Percentiles rank a stretch among this genome's conserved stretches.
These are phyloP conservation scores for Nevesoporus exiguus DNA, from an alignment of 768 basidiomycete species.

Conservation along the genomic window DNA sequence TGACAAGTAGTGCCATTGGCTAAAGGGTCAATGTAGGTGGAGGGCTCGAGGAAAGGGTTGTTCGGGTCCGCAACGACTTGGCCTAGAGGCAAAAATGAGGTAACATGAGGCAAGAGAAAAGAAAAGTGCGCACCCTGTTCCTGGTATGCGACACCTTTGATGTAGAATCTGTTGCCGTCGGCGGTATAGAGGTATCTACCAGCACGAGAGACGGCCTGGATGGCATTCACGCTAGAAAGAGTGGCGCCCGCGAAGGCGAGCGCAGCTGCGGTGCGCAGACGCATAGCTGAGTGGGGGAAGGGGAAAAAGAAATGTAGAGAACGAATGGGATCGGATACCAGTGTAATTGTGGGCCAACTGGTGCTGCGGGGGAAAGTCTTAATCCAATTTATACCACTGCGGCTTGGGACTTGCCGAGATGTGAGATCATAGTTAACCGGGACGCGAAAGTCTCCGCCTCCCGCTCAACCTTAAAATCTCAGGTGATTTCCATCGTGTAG, in stretches of 20 bases:
- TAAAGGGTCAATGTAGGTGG: conserved; percentile 77
- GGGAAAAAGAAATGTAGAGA: conserved; percentile 7
- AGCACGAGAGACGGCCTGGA: conserved; percentile 62
- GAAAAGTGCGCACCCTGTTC: conserved; percentile 54
- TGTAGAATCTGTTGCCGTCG: conserved; percentile 76
- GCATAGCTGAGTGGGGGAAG: conserved; percentile 24
- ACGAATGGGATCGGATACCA: neutral
- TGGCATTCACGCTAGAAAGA: conserved; percentile 55
- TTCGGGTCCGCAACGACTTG: conserved; percentile 39
- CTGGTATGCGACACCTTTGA: conserved; percentile 87
- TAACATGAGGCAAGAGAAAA: neutral
- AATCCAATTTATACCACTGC: neutral
- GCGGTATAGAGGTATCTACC: conserved; percentile 82
- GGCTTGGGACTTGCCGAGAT: neutral
- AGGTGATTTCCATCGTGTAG: neutral
- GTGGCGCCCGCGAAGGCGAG: conserved; percentile 41
- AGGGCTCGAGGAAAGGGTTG: conserved; percentile 69
- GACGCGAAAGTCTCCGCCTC: no score
- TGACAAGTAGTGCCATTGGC: conserved; percentile 62
- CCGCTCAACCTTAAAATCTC: neutral
- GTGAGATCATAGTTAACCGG: no score
- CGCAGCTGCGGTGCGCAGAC: conserved; percentile 19
- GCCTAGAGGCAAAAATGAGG: conserved; percentile 26
- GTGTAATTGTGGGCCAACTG: neutral
- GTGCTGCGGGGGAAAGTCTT: neutral